These are phyloP conservation scores for Coelastrella sp. DNA, from an alignment of 139 green algal genomes.

Conservation along the genomic window DNA sequence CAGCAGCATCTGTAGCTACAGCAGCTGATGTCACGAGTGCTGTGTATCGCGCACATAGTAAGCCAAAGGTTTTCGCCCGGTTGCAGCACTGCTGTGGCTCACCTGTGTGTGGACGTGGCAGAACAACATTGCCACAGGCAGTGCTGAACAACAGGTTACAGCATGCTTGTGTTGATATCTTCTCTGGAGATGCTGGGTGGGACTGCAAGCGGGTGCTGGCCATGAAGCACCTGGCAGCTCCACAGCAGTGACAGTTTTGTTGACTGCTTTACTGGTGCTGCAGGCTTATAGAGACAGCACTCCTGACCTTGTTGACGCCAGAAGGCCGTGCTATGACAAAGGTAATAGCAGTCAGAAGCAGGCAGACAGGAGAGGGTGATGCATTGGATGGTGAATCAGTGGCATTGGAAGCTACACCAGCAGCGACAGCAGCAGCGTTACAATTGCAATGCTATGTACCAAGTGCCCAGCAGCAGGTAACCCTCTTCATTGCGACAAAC, in stretches of 20 bases:
- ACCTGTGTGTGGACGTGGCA: no score
- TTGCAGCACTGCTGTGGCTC: no score
- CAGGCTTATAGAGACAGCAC: conserved; percentile 60
- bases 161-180: no score
- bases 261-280: not conserved
- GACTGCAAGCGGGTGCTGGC: no score
- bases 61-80: not conserved
- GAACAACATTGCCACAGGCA: no score
- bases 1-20: not conserved
- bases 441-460: not conserved
- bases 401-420: not conserved
- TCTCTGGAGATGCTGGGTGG: no score
- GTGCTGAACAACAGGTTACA: no score
- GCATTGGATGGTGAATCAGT: not conserved
- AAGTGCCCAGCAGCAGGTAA: no score
- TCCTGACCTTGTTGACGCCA: conserved; percentile 62
- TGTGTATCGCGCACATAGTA: not conserved
- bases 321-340: conserved; percentile 56
- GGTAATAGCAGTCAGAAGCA: not conserved
- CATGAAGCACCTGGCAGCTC: no score
- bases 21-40: no score
- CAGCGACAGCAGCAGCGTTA: not conserved
- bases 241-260: no score
- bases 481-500: no score
- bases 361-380: not conserved